These are phyloP conservation scores for Verticillium nonalfalfae DNA, from an alignment of 2,329 filamentous ascomycete species.

Conservation along the genomic window DNA sequence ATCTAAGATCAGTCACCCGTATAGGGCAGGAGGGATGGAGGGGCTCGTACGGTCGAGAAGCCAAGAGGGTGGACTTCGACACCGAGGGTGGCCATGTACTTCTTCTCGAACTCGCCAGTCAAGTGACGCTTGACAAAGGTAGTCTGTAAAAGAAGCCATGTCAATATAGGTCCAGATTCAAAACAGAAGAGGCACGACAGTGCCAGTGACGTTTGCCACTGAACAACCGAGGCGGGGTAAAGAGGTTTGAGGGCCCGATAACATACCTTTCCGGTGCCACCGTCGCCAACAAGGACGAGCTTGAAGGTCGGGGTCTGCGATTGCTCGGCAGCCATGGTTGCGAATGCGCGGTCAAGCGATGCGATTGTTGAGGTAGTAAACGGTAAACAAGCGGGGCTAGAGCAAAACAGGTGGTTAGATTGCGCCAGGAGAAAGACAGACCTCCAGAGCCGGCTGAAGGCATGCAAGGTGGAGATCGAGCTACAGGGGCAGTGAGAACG, in stretches of 20 bases:
- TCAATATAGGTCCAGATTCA: conserved; percentile 12
- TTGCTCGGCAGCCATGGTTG: conserved; percentile 60
- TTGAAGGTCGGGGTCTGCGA: conserved; percentile 79
- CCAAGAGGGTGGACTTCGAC: conserved; percentile 98
- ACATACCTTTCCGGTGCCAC: conserved; percentile 93
- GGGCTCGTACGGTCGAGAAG: conserved; percentile 84
- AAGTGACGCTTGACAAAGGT: conserved; percentile 99
- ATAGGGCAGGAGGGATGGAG: conserved; percentile 6
- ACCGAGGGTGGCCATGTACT: conserved; percentile 99
- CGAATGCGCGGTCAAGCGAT: conserved; percentile 14
- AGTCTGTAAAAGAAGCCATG: conserved; percentile 53
- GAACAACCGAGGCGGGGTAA: not conserved
- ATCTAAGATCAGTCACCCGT: conserved; percentile 24
- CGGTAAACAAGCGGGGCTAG: conserved; percentile 37
- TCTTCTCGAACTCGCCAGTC: conserved; percentile 99
- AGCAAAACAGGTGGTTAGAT: conserved; percentile 1
- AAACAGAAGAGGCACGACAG: not conserved
- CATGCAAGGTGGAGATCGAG: conserved; percentile 7
- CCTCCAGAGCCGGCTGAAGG: conserved; percentile 5
- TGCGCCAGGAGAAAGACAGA: not conserved
- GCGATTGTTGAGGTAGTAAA: conserved; percentile 22
- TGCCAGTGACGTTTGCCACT: not conserved
- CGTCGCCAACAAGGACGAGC: conserved; percentile 98
- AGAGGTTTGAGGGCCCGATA: not conserved
- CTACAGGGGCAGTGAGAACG: not conserved